phyloP scores from a whole-genome alignment of 495 filamentous ascomycete genomes.

The Jackrogersella multiformis region DNA sequence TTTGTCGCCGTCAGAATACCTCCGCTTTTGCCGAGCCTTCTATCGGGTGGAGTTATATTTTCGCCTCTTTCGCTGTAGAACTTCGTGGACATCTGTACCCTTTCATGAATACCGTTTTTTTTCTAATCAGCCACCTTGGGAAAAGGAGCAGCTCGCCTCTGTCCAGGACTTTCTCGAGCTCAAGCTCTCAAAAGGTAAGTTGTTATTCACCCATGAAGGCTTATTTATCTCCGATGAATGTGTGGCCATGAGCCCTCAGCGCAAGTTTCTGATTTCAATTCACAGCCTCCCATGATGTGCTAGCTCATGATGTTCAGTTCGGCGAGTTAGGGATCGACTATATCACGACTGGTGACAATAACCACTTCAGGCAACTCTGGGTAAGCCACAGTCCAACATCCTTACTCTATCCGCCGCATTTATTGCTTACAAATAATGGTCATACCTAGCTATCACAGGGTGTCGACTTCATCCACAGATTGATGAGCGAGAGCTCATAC shows the following conservation, averaged over 20 bases:
- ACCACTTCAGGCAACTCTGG: slow-evolving; percentile 24
- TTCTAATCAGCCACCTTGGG: slow-evolving; percentile 23
- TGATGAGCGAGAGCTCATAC: slow-evolving; percentile 30
- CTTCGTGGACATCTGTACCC: slow-evolving; percentile 2
- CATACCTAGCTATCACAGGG: slow-evolving; percentile 28
- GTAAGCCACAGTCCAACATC: slow-evolving; percentile 24
- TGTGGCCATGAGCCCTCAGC: slow-evolving; percentile 10
- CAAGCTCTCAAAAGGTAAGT: slow-evolving; percentile 27
- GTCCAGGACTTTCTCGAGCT: slow-evolving; percentile 26
- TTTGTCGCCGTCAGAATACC: slow-evolving; percentile 25
- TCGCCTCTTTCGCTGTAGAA: slow-evolving; percentile 23
- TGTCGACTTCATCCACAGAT: slow-evolving; percentile 22
- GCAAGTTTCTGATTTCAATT: slow-evolving; percentile 18
- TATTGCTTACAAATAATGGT: slow-evolving; percentile 17
- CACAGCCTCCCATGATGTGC: slow-evolving; percentile 23
- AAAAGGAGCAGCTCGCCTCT: slow-evolving; percentile 29
- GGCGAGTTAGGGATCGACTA: slow-evolving; percentile 27
- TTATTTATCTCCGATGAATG: slow-evolving; percentile 19
- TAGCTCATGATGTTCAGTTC: slow-evolving; percentile 30
- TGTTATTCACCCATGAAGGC: slow-evolving; percentile 1
- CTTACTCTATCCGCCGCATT: slow-evolving; percentile 17
- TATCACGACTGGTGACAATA: slow-evolving; percentile 17
- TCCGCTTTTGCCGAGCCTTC: slow-evolving; percentile 29
- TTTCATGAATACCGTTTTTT: slow-evolving; percentile 20
- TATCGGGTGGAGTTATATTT: slow-evolving; percentile 30